Base-by-base conservation (phyloP, 2,329 filamentous ascomycete species). In the Eutypa lata region DNA sequence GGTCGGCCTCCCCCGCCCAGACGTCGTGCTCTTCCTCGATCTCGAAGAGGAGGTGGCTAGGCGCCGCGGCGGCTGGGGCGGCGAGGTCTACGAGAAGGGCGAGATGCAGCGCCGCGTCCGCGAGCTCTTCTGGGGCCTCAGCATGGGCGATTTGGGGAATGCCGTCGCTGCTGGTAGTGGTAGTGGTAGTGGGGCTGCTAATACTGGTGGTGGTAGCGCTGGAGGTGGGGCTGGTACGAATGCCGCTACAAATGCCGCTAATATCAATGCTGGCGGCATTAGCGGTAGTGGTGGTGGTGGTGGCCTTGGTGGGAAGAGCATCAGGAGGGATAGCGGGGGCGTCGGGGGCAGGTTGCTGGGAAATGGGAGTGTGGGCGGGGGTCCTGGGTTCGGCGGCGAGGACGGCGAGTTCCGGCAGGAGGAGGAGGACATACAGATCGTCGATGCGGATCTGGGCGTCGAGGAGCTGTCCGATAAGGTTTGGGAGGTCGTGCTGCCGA, bases 11-110 rank as follows among this genome's bases (percentile, higher is more conserved):
- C 93, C 94, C 1, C 82, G 88, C 4, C 93, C 94, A 0, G 94
- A 99, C 73, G 68, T 92, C 10, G 91, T 93, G 11, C 71, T 97
- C 1, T 97, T 97, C 66, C 79, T 99, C 31, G 90, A 94, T 65
- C 81, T 97, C 48, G 83, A 87, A 7, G 83, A 90, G 35, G 82
- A 85, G 47, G 81, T 86, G 54, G 91, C 91, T 10, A 82, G 82
- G 28, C 79, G 80, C 61, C 79, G 94, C 18, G 91, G 91, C n/a
- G 93, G 91, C 0, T 99, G 87, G 76, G 94, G 94, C 1, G 82
- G 80, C 18, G 94, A 99, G 76, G 80, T 90, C 57, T 99, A 97
- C 66, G 94, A 99, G 74, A 88, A 84, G 67, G 82, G 81, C 54
- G 84, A 86, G 65, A 89, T 96, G 83, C 94, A 99, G 74, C 76